Base-by-base conservation (phyloP, 2,329 filamentous ascomycete species). In the Penicillium capsulatum region DNA sequence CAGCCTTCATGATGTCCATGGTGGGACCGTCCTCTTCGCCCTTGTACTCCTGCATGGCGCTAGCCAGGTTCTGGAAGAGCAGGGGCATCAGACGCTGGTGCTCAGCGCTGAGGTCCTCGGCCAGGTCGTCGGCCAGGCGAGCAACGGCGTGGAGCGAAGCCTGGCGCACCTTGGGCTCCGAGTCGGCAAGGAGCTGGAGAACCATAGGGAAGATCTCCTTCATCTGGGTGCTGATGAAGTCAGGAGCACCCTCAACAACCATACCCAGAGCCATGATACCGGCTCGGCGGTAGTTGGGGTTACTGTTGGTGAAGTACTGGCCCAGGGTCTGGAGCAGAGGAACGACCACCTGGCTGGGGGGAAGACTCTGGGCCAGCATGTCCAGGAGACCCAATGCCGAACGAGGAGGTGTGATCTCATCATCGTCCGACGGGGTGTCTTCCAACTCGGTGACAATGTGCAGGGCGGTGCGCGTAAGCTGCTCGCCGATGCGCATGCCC, bases 211-310 rank as follows among this genome's bases (percentile, higher is more conserved):
- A 80, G 51, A 97, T 84, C 51, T 84, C 79, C 58, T 84, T 77
- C 47, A 97, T 79, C 68, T 98, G 92, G 14, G 90, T 95, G 49
- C 87, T 88, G 59, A 97, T 89, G 68, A 97, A 98, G 66, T 98
- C 92, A 11, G 92, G 92, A 19, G 92, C 91, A 55, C 92, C 92
- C 73, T 97, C 92, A 37, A 95, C 91, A 55, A 87, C 91, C 73
- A 91, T 94, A 44, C 91, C 91, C 4, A 98, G 78, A 34, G 91
- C 84, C 47, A 97, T 76, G 60, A 97, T 92, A 67, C 86, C 90
- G 38, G 91, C 90, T 67, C 91, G 86, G 44, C 91, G 83, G 70
- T 85, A 84, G 55, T 87, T 82, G 24, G 89, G 77, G 58, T 94
- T 78, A 44, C 76, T 68, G 60, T 80, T 83, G 54, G 77, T 77